Percentiles rank a stretch among this genome's conserved stretches.
These are phyloP conservation scores for Acacia crassicarpa DNA, from an alignment of 306 rosid genomes.

Conservation along the genomic window DNA sequence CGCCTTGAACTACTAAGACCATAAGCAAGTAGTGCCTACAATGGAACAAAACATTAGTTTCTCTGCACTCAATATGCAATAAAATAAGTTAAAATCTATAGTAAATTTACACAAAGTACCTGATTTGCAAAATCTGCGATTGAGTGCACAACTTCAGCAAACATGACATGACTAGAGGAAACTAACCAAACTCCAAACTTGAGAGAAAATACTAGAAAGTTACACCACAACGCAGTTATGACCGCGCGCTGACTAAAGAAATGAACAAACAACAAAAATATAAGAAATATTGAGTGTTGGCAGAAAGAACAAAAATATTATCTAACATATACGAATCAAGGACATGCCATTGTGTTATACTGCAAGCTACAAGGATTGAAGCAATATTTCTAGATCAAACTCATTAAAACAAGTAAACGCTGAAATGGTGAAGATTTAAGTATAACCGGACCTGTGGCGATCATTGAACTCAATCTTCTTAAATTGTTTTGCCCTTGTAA, in stretches of 20 bases:
- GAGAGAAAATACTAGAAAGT: constrained; percentile 96
- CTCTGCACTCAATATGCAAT: constrained; percentile 27
- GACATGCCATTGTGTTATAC: not conserved
- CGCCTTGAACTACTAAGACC: constrained; percentile 98
- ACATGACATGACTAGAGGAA: constrained; percentile 89
- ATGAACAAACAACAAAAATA: not conserved
- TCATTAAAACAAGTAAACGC: not conserved
- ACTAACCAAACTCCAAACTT: constrained; percentile 86
- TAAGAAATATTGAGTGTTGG: not conserved
- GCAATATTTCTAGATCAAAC: not conserved
- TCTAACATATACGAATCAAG: not conserved
- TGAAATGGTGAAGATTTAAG: not conserved
- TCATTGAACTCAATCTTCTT: constrained; percentile 63
- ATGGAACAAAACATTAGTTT: constrained; percentile 41
- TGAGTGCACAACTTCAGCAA: constrained; percentile 92
- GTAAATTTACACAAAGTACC: constrained; percentile 43
- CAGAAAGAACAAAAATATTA: not conserved
- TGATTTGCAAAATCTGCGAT: constrained; percentile 96
- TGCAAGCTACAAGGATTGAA: not conserved
- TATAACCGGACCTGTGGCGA: constrained; percentile 60
- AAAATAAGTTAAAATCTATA: not conserved
- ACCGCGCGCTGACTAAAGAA: constrained; percentile 85
- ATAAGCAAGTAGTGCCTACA: constrained; percentile 95
- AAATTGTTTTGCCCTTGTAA: constrained; percentile 77
- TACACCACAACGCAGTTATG: constrained; percentile 96